Evolutionary conservation across 2,329 filamentous ascomycete species (phyloP).

Genomic region (Decorospora gaudefroyi): DNA sequence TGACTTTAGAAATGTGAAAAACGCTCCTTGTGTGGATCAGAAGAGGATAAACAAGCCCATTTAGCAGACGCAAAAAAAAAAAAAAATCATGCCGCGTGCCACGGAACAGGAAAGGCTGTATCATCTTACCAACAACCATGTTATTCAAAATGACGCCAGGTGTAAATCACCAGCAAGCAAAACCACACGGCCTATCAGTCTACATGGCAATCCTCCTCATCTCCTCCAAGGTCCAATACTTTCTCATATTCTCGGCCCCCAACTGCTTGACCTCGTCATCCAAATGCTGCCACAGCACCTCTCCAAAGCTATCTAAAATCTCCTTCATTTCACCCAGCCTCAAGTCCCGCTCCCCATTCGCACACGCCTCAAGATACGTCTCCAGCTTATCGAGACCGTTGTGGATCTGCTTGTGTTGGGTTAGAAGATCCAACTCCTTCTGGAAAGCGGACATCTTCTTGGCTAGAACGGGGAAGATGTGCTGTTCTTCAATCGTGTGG

Average conservation of each 20-base stretch:
- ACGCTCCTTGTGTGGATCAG: no score
- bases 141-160: no score
- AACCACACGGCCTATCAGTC: no score
- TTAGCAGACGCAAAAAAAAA: no score
- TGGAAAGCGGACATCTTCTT: slow-evolving; percentile 78
- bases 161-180: no score
- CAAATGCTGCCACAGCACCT: slow-evolving; percentile 79
- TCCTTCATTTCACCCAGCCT: slow-evolving; percentile 63
- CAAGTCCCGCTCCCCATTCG: slow-evolving; percentile 64
- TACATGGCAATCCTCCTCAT: slow-evolving; percentile 71
- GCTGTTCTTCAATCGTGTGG: slow-evolving; percentile 80
- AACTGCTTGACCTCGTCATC: slow-evolving; percentile 81
- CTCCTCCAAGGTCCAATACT: slow-evolving; percentile 78
- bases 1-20: no score
- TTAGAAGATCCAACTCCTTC: slow-evolving; percentile 66
- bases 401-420: slow-evolving; percentile 80
- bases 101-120: no score
- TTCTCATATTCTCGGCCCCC: slow-evolving; percentile 84
- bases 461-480: slow-evolving; percentile 79
- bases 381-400: slow-evolving; percentile 70
- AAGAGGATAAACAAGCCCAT: no score
- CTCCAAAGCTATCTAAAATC: slow-evolving; percentile 77
- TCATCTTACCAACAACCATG: no score
- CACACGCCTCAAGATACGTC: slow-evolving; percentile 67
- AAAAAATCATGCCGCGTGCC: no score